Evolutionary conservation across 441 rosid species (phyloP).

Genomic region (Croton laevigatus): DNA sequence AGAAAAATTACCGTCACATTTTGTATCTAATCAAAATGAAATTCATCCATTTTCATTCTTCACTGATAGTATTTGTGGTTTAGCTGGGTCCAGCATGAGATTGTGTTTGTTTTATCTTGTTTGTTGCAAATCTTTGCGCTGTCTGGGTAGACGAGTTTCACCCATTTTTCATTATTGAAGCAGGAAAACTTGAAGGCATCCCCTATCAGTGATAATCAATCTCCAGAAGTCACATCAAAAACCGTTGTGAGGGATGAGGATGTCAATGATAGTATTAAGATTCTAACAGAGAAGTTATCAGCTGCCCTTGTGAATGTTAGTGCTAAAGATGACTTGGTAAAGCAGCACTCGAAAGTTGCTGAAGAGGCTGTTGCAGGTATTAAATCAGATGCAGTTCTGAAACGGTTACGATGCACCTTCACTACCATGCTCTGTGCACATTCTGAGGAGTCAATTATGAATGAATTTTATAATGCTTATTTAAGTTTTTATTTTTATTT

Average conservation of each 20-base stretch:
- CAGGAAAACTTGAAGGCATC: constrained; percentile 61
- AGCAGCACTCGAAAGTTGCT: constrained; percentile 89
- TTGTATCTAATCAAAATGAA: neutral
- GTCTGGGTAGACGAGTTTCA: constrained; percentile 1
- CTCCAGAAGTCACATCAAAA: constrained; percentile 55
- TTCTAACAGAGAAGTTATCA: constrained; percentile 65
- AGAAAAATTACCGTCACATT: neutral
- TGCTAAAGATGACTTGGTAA: constrained; percentile 88
- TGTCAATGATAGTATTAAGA: constrained; percentile 35
- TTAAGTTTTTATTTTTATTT: neutral
- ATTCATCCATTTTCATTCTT: neutral
- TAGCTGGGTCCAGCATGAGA: constrained; percentile 1
- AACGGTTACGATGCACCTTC: neutral
- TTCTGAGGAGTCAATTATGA: neutral
- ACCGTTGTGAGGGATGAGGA: constrained; percentile 35
- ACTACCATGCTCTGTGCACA: neutral
- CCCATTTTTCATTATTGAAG: constrained; percentile 24
- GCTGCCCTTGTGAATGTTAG: constrained; percentile 83
- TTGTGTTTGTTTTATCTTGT: neutral
- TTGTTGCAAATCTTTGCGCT: neutral
- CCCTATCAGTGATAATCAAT: constrained; percentile 38
- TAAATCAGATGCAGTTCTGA: neutral
- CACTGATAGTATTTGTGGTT: neutral
- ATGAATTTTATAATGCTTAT: neutral
- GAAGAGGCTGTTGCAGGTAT: constrained; percentile 98